Conservation (phyloP, 2,329 filamentous ascomycete species). For the Aspergillus pseudoviridinutans region DNA sequence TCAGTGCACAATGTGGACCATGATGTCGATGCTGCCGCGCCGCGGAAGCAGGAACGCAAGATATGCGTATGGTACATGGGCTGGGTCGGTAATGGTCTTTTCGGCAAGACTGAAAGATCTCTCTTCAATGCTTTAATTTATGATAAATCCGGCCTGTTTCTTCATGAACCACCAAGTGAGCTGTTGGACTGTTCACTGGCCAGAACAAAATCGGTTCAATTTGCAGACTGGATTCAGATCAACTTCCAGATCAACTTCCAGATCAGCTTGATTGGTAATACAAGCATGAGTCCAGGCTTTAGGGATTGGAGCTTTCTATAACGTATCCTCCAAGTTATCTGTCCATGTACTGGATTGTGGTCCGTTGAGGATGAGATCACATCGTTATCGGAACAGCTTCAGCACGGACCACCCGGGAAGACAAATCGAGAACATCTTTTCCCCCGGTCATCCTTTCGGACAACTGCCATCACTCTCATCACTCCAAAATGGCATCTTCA, state of each 20-base stretch:
- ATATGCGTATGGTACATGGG: not conserved
- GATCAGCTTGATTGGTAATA: not conserved
- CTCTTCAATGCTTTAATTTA: not conserved
- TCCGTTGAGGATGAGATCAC: not conserved
- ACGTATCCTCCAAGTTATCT: not conserved
- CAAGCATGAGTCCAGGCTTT: not conserved
- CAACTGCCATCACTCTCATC: constrained; percentile 2
- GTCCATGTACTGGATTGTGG: not conserved
- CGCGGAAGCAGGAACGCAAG: not conserved
- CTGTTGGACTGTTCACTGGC: not conserved
- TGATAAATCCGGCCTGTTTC: not conserved
- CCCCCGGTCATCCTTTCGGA: not conserved
- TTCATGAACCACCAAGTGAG: not conserved
- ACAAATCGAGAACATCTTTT: not conserved
- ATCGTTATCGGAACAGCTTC: constrained; percentile 16
- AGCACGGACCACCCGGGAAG: constrained; percentile 24
- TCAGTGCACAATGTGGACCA: not conserved
- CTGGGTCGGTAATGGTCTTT: not conserved
- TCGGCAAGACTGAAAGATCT: not conserved
- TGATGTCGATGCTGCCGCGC: not conserved
- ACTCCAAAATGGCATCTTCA: constrained; percentile 12
- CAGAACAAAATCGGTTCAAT: not conserved
- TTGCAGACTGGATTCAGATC: not conserved
- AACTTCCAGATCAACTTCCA: not conserved
- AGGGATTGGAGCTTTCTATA: not conserved